These are phyloP conservation scores for Teratosphaeriaceae sp. DNA, from an alignment of 2,329 filamentous ascomycete genomes.

Conservation along the genomic window DNA sequence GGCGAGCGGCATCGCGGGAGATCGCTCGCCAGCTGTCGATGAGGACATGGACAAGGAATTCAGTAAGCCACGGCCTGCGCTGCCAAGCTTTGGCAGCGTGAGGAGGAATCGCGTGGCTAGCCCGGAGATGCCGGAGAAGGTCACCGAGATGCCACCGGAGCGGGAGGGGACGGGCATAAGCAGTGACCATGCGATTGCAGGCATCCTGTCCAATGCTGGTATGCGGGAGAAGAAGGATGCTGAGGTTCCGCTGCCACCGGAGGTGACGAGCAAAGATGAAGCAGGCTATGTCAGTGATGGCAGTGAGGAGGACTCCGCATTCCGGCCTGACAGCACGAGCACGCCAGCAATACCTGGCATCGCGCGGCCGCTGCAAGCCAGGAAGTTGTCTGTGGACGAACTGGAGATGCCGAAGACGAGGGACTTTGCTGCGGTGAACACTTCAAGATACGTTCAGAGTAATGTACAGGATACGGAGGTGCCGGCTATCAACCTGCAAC, in stretches of 20 bases:
- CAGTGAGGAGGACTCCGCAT: conserved; percentile 17
- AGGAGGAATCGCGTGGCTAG: no score
- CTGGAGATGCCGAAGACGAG: conserved; percentile 12
- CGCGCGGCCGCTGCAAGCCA: conserved; percentile 4
- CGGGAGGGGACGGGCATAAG: conserved; percentile 49
- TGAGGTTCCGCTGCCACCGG: conserved; percentile 58
- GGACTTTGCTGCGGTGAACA: conserved; percentile 17
- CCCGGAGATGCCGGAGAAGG: conserved; percentile 49
- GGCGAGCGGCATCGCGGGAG: conserved; percentile 7
- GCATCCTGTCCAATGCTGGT: conserved; percentile 48
- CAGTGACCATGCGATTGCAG: conserved; percentile 54
- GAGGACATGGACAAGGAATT: conserved; percentile 53
- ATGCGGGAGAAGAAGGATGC: conserved; percentile 29
- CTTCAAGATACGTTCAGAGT: no score
- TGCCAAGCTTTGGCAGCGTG: conserved; percentile 71
- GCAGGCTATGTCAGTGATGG: conserved; percentile 57
- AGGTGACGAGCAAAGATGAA: conserved; percentile 64
- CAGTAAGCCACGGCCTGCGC: conserved; percentile 67
- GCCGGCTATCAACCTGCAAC: conserved; percentile 28
- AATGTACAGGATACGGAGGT: conserved; percentile 14
- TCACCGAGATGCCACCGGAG: conserved; percentile 39
- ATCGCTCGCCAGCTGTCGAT: conserved; percentile 30
- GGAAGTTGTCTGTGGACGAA: conserved; percentile 4
- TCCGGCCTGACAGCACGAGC: conserved; percentile 8
- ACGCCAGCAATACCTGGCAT: conserved; percentile 9